phyloP scores from a whole-genome alignment of 371 early-diverging fungal genomes.

The Apophysomyces ossiformis region DNA sequence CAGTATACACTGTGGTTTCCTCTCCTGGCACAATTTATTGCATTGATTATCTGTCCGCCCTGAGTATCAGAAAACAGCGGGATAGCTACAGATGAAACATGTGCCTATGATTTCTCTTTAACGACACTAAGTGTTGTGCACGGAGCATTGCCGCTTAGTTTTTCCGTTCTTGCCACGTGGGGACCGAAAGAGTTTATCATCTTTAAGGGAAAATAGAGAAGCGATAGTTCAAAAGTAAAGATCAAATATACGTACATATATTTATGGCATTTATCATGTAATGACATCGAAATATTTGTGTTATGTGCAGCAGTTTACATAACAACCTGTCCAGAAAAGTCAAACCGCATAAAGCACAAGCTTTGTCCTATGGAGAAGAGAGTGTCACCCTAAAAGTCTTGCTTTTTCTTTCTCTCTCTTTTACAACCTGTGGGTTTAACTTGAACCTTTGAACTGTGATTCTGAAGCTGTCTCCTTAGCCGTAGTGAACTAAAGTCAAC shows the following conservation, averaged over 20 bases:
- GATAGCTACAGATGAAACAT: no score
- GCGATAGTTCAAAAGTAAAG: not conserved
- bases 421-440: not conserved
- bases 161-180: no score
- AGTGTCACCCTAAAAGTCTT: not conserved
- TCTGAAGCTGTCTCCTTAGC: not conserved
- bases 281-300: not conserved
- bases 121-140: no score
- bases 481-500: not conserved
- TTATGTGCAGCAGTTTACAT: constrained; percentile 7
- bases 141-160: no score
- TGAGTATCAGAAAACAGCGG: no score
- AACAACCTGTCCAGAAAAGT: constrained; percentile 6
- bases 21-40: no score
- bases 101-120: no score
- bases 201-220: not conserved
- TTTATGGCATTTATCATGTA: no score
- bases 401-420: not conserved
- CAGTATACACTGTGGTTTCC: no score
- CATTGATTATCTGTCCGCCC: no score
- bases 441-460: not conserved
- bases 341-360: not conserved
- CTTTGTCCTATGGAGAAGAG: not conserved
- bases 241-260: no score
- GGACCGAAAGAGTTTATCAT: no score